Percentiles rank a stretch among this genome's conserved stretches.
These are phyloP conservation scores for Protea cynaroides DNA, from an alignment of 164 flowering plant species.

Conservation along the genomic window DNA sequence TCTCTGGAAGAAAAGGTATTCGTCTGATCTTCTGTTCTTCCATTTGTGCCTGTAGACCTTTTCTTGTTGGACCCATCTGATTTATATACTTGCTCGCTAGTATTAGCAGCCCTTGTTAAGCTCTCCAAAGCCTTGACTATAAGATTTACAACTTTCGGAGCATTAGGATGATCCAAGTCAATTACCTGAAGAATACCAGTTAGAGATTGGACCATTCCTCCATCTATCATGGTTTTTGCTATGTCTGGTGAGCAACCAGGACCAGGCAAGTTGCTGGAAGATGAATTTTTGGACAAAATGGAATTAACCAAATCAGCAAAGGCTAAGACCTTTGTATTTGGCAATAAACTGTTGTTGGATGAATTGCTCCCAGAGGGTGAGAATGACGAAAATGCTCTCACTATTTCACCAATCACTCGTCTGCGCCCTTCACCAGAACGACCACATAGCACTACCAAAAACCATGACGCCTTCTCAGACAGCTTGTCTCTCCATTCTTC, in stretches of 20 bases:
- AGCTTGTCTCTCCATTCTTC: slow-evolving; percentile 82
- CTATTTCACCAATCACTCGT: slow-evolving; percentile 71
- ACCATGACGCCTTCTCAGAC: slow-evolving; percentile 87
- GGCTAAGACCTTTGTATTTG: slow-evolving; percentile 59
- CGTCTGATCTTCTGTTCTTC: slow-evolving; percentile 46
- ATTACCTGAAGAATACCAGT: slow-evolving; percentile 64
- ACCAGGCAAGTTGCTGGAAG: slow-evolving; percentile 63
- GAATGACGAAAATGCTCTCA: slow-evolving; percentile 53
- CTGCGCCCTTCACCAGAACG: slow-evolving; percentile 90
- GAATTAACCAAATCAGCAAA: slow-evolving; percentile 75
- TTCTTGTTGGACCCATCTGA: slow-evolving; percentile 62
- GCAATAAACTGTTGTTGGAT: slow-evolving; percentile 38
- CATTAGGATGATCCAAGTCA: slow-evolving; percentile 90
- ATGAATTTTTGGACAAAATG: slow-evolving; percentile 72
- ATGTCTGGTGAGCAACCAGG: slow-evolving; percentile 85
- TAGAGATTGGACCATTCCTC: slow-evolving; percentile 66
- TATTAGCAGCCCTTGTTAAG: slow-evolving; percentile 88
- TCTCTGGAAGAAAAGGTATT: slow-evolving; percentile 24
- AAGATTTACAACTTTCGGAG: slow-evolving; percentile 71
- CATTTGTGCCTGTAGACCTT: slow-evolving; percentile 38
- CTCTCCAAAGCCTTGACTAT: slow-evolving; percentile 78
- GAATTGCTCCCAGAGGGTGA: slow-evolving; percentile 49
- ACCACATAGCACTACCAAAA: slow-evolving; percentile 76
- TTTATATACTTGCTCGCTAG: slow-evolving; percentile 60
- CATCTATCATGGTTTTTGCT: slow-evolving; percentile 87